Evolutionary conservation across 805 yeast genomes (phyloP), one percentile per base, ranked within the genome.

Genomic region (Zygotorulaspora sp.): DNA sequence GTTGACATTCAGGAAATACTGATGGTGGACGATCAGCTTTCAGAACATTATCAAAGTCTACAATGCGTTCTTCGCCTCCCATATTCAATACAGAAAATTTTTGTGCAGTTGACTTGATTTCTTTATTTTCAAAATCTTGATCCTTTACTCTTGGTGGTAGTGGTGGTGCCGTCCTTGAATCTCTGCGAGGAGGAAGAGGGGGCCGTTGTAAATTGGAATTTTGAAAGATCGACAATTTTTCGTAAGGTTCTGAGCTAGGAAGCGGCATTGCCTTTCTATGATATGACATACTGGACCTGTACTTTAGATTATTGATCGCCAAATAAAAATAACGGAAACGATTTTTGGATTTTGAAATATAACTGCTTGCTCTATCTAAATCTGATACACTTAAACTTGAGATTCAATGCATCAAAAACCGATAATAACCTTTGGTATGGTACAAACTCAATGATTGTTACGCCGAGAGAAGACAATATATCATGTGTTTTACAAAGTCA

Each of bases 1-100:
- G 70, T 1, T 36, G 30, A 15, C 49, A 45, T 42, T 43, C 36
- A 51, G 57, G 13, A 53, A 74, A 78, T n/a, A 62, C 36, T 1
- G 62, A 43, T 13, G 70, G 64, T 2, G 81, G 81, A 16, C 65
- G 68, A 8, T 53, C 59, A 2, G 62, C 56, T 3, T 73, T 58
- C 34, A 78, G 66, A 36, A 74, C 66, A 0, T 52, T 46, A 25
- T 61, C 57, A 41, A 77, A 72, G 24, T 70, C 55, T 25, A 68
- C 71, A 5, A 32, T 29, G 24, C 30, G 35, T 7, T 17, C 17
- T 26, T 26, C 6, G 8, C 5, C 15, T 9, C 14, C 5, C 16
- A 26, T n/a, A 11, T 17, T 26, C 16, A 24, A 32, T 21, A 20
- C 19, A 22, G 41, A 2, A 13, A 36, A 18, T 13, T 22, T 16